Evolutionary conservation across 2,329 filamentous ascomycete genomes (phyloP).

Genomic region (Colletotrichum euphorbiae): DNA sequence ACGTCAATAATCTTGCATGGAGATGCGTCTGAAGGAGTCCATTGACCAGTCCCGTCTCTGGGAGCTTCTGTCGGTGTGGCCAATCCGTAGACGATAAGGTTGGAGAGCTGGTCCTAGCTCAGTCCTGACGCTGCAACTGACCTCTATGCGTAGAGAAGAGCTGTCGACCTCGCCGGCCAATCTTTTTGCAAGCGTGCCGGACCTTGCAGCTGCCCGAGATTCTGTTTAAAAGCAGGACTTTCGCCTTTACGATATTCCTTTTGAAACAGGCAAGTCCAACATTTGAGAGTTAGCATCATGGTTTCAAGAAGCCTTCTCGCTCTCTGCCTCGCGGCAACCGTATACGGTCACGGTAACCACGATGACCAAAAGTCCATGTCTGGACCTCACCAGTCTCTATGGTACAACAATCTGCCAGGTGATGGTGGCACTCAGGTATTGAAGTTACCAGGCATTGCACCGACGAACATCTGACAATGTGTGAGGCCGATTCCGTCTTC

Average conservation of each 20-base stretch:
- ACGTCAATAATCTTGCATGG: constrained; percentile 30
- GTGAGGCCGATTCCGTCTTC: constrained; percentile 85
- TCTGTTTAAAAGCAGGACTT: constrained; percentile 29
- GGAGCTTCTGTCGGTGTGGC: constrained; percentile 16
- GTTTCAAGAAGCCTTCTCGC: constrained; percentile 46
- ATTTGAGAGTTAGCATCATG: constrained; percentile 43
- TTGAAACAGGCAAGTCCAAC: not conserved
- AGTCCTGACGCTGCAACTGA: constrained; percentile 6
- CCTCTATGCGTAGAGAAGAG: constrained; percentile 25
- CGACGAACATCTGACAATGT: not conserved
- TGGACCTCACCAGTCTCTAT: constrained; percentile 79
- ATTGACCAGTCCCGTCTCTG: constrained; percentile 31
- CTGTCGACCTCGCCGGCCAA: constrained; percentile 27
- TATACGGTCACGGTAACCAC: constrained; percentile 69
- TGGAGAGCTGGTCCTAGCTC: constrained; percentile 25
- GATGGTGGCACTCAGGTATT: constrained; percentile 84
- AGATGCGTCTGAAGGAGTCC: constrained; percentile 18
- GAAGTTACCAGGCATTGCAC: constrained; percentile 1
- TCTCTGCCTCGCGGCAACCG: constrained; percentile 61
- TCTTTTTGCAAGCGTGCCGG: not conserved
- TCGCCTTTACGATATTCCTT: not conserved
- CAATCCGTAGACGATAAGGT: constrained; percentile 34
- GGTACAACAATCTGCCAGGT: constrained; percentile 86
- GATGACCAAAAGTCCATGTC: constrained; percentile 68
- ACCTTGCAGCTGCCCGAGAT: constrained; percentile 18